These are phyloP conservation scores for Parastagonospora nodorum DNA, from an alignment of 2,329 filamentous ascomycete genomes.

Conservation along the genomic window DNA sequence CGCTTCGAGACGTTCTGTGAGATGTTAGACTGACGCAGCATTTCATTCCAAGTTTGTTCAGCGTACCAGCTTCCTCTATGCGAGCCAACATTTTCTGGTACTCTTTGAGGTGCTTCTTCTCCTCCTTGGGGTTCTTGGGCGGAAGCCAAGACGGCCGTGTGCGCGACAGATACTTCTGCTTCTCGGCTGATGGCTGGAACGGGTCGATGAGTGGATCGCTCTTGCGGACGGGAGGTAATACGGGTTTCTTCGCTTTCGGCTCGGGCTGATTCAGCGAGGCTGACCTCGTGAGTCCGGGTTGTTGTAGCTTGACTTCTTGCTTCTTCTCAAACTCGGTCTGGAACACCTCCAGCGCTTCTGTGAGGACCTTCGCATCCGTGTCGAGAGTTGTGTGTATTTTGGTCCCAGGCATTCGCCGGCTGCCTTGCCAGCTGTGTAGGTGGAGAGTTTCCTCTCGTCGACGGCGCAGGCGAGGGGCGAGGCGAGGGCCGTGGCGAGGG, in stretches of 20 bases:
- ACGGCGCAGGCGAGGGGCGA: slow-evolving; percentile 24
- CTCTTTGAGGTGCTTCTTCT: slow-evolving; percentile 83
- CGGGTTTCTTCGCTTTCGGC: slow-evolving; percentile 55
- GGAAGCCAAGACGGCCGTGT: slow-evolving; percentile 82
- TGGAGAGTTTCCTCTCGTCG: slow-evolving; percentile 27
- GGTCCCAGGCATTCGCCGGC: slow-evolving; percentile 75
- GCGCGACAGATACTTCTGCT: slow-evolving; percentile 79
- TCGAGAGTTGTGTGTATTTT: slow-evolving; percentile 70
- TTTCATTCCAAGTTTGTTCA: neutral
- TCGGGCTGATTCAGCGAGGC: slow-evolving; percentile 34
- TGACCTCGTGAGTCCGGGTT: slow-evolving; percentile 45
- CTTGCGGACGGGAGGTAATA: slow-evolving; percentile 68
- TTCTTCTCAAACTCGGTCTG: slow-evolving; percentile 64
- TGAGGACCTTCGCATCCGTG: slow-evolving; percentile 73
- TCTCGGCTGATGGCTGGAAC: slow-evolving; percentile 82
- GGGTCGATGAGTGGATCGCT: slow-evolving; percentile 85
- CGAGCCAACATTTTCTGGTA: slow-evolving; percentile 81
- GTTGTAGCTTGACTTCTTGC: slow-evolving; percentile 59
- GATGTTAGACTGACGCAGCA: slow-evolving; percentile 14
- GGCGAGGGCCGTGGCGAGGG: slow-evolving; percentile 26
- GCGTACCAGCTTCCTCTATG: slow-evolving; percentile 61
- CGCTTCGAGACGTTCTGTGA: slow-evolving; percentile 37
- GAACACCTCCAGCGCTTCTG: slow-evolving; percentile 80
- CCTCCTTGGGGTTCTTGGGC: slow-evolving; percentile 87
- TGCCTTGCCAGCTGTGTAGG: slow-evolving; percentile 46